These are phyloP conservation scores for Oryza longistaminata DNA, from an alignment of 176 grass and related monocot species.

Conservation along the genomic window DNA sequence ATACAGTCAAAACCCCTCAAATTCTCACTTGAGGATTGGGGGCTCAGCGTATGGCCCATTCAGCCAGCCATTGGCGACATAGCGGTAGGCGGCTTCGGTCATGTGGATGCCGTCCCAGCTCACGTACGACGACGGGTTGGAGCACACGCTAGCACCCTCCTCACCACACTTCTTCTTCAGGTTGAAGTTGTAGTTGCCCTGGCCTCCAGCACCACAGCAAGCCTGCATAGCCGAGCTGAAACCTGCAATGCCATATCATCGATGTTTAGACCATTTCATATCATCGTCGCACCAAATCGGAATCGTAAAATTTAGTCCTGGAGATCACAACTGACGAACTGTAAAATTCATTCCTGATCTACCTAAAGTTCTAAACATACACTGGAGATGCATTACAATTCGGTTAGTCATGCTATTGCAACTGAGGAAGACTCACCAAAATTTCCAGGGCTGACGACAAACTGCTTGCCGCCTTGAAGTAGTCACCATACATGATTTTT, in stretches of 20 bases:
- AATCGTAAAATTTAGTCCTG: neutral
- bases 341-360: too few species aligned
- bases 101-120: slow-evolving; percentile 98
- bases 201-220: slow-evolving; percentile 74
- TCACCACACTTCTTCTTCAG: slow-evolving; percentile 78
- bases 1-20: slow-evolving; percentile 27
- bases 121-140: slow-evolving; percentile 57
- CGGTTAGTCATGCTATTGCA: too few species aligned
- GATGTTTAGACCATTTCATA: slow-evolving; percentile 14
- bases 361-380: too few species aligned
- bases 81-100: slow-evolving; percentile 82
- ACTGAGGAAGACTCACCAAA: slow-evolving; percentile 56
- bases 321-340: neutral
- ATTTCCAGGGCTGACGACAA: slow-evolving; percentile 54
- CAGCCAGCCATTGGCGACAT: slow-evolving; percentile 72
- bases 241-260: slow-evolving; percentile 32
- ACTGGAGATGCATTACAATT: too few species aligned
- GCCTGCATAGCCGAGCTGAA: slow-evolving; percentile 66
- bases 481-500: slow-evolving; percentile 84
- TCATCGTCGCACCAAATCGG: neutral
- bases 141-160: slow-evolving; percentile 63
- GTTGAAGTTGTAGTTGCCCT: slow-evolving; percentile 90
- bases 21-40: slow-evolving; percentile 64
- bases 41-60: slow-evolving; percentile 77
- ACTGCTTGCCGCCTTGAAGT: slow-evolving; percentile 75